phyloP scores from a whole-genome alignment of 202 grass and related monocot genomes.

The Brachypodium distachyon region DNA sequence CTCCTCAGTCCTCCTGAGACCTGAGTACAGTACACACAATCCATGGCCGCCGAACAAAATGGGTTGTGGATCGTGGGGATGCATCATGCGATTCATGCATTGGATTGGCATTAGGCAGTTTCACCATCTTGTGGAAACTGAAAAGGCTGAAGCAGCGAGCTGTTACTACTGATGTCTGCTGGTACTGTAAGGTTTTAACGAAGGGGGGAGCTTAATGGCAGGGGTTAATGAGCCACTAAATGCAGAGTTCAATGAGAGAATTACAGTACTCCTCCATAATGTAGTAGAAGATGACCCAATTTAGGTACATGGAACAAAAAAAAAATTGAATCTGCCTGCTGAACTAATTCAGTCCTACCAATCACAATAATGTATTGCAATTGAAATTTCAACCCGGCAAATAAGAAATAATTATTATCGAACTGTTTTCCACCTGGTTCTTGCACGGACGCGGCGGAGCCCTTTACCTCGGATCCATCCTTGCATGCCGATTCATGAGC shows the following conservation, averaged over 20 bases:
- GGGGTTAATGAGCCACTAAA: neutral
- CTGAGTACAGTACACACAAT: neutral
- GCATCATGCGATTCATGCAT: no score
- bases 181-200: neutral
- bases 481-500: neutral
- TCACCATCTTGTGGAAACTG: neutral
- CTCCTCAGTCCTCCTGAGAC: no score
- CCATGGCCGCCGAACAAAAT: neutral
- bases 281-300: no score
- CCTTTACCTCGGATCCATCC: neutral
- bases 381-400: neutral
- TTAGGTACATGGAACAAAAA: constrained; percentile 9
- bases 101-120: neutral
- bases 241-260: neutral
- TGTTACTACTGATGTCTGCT: neutral
- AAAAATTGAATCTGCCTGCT: neutral
- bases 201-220: neutral
- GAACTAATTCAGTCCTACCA: constrained; percentile 5
- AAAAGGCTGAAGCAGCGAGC: neutral
- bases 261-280: no score
- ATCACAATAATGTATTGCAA: neutral
- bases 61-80: no score
- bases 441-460: constrained; percentile 16
- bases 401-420: neutral
- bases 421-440: neutral